Base-by-base conservation (phyloP, 1,139 yeast genomes). In the Taiozyma onychis region DNA sequence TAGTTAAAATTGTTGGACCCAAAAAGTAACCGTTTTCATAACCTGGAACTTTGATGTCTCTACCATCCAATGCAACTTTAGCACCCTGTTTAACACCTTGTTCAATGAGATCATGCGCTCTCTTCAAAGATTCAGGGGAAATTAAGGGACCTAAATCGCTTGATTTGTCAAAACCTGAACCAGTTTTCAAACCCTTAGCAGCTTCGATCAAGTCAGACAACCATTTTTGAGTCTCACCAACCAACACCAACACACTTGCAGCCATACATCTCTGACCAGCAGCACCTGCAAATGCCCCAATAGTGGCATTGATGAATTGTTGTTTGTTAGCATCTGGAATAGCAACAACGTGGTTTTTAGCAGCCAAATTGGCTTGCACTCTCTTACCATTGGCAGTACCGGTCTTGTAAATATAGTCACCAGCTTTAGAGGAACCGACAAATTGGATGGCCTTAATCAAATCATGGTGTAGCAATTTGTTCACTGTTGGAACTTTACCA, bases 241-340 rank as follows among this genome's bases (percentile, higher is more conserved):
- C 90, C n/a, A 89, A 79, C 22, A 85, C 88, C 55, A 85, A 74
- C 6, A 83, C 89, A 16, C 87, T 80, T 45, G 86, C 81, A 14
- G 91, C 91, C 91, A 85, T 85, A 69, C 93, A 85, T 67, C 93
- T 78, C 72, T 85, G 91, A 53, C 93, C 93, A 37, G 91, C 91
- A 53, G 93, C 93, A 42, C 93, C 93, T 62, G 86, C 85, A 24
- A 89, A 88, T 44, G 93, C 90, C 45, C 91, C 91, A 50, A 75
- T 83, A 44, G 85, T 70, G 28, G 88, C 84, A 64, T 81, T 83
- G 57, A 85, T 70, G 51, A 87, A 81, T 57, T 81, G 86, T 55
- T 71, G 68, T 66, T 80, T 81, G 69, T 82, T 78, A 35, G 91
- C 89, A 62, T 85, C 91, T 9, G 90, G 90, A 57, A 83, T 75